These are phyloP conservation scores for Calonectria hongkongensis DNA, from an alignment of 2,329 filamentous ascomycete genomes.

Conservation along the genomic window DNA sequence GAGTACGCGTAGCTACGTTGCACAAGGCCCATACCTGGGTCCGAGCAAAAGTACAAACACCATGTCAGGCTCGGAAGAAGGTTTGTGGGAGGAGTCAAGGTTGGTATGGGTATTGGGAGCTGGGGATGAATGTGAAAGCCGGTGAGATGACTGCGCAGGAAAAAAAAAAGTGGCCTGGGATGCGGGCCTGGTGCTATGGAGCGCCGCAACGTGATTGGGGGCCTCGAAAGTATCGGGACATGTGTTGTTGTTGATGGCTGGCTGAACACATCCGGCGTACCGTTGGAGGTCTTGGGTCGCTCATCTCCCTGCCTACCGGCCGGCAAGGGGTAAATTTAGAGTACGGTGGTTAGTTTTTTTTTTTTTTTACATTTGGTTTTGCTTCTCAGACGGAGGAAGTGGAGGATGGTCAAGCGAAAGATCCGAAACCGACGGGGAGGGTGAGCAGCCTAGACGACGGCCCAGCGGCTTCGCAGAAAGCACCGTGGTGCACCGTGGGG, in stretches of 20 bases:
- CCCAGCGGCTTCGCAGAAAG: slow-evolving; percentile 21
- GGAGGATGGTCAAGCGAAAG: slow-evolving; percentile 26
- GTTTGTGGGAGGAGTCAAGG: slow-evolving; percentile 14
- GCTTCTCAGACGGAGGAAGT: slow-evolving; percentile 2
- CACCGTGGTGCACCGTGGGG: slow-evolving; percentile 48
- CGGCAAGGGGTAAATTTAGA: slow-evolving; percentile 24
- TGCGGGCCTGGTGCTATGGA: slow-evolving; percentile 13
- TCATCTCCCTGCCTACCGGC: slow-evolving; percentile 30
- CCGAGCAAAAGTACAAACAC: slow-evolving; percentile 1
- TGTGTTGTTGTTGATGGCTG: slow-evolving; percentile 5
- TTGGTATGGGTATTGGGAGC: slow-evolving; percentile 14
- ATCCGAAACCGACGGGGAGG: slow-evolving; percentile 31
- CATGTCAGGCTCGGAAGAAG: slow-evolving; percentile 6
- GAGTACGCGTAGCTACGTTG: slow-evolving; percentile 33
- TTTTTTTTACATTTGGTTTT: slow-evolving; percentile 8
- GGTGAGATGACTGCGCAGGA: slow-evolving; percentile 12
- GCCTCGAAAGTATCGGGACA: slow-evolving; percentile 1
- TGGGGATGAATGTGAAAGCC: slow-evolving; percentile 3
- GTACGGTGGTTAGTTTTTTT: not conserved
- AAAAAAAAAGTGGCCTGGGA: slow-evolving; percentile 18
- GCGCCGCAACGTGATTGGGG: not conserved
- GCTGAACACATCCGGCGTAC: slow-evolving; percentile 4
- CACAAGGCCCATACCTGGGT: slow-evolving; percentile 24
- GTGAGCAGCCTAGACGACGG: slow-evolving; percentile 12
- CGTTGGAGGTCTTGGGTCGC: slow-evolving; percentile 27